Evolutionary conservation across 2,329 filamentous ascomycete species (phyloP), one percentile per base, ranked within the genome.

Genomic region (Aspergillus nomiae): DNA sequence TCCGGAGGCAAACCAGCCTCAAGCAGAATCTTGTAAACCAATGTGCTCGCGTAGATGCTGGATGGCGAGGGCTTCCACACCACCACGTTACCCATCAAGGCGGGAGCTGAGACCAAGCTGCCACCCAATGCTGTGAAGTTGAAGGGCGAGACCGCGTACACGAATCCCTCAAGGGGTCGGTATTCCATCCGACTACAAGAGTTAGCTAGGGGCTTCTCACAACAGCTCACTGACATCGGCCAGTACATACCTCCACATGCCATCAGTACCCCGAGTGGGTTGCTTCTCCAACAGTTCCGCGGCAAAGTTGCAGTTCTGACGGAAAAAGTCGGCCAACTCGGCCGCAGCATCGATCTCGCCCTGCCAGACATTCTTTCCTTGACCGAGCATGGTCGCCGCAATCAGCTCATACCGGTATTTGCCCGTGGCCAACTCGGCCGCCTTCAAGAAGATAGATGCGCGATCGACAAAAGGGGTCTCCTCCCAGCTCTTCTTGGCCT

Each of bases 331-430:
- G 67, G 87, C 90, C 72, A 96, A 80, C 83, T 98, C 94, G 12
- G 94, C 94, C 19, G 94, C 94, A 38, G 92, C 86, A 78, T 97
- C 94, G 68, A 97, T 97, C 84, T 98, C 94, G 36, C 92, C 94
- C 79, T 98, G 94, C 92, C 92, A 97, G 51, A 91, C 92, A 76
- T 97, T 97, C 86, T 97, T 97, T 71, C 94, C 94, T 81, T 98
- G 94, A 65, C 94, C 94, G 26, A 97, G 83, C 87, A 97, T 96
- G 5, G 94, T 97, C 19, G 92, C 90, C 4, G 94, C 94, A 89
- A 97, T 95, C 71, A 98, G 87, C 60, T 97, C 92, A 80, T 96
- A 96, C 74, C 94, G 87, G 81, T 98, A 97, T 81, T 97, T 97
- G 65, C 86, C 90, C 62, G 90, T 85, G 67, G 97, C 86, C 63